Base-by-base conservation (phyloP, 345 rosid genomes). In the Euphorbia pulcherrima region DNA sequence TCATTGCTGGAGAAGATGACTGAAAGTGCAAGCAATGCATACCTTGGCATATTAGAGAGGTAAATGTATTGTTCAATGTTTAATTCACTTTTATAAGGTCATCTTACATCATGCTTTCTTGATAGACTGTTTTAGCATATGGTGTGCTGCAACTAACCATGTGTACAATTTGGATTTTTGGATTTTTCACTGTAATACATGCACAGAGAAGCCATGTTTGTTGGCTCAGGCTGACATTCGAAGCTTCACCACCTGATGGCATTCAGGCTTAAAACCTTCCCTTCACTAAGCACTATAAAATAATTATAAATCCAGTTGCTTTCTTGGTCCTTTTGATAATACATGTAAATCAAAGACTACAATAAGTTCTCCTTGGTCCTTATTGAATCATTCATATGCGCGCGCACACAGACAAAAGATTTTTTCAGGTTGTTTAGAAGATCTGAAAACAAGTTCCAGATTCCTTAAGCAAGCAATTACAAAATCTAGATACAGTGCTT, bases 1-100 rank as follows among this genome's bases (percentile, higher is more conserved):
- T 91, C 99, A 46, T 77, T 94, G 83, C 86, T 94, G 48, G 99
- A 94, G 72, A 94, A 89, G 82, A 89, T 94, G 92, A 89, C 92
- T 24, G 90, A 94, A 70, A 84, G 88, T 82, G 96, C 96, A 58
- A 94, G 92, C 85, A 88, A 84, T 74, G 97, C 99, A 53, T 94
- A 91, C 78, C 88, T 94, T 65, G 77, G 93, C 79, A 94, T 94
- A 78, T 74, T 94, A 81, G 97, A 94, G 85, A 89, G 99, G 99
- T 88, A 71, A 20, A 17, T 12, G 8, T n/a, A 16, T 33, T 41
- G 18, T 14, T 54, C 44, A 48, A 47, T 23, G 10, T 47, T 13
- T 54, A 46, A 5, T 39, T 9, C 18, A 13, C 20, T 21, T 64
- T 18, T 60, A 39, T 62, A 17, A 41, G 14, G 41, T 17, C 35